Evolutionary conservation across 345 rosid genomes (phyloP).

Genomic region (Mangifera indica): DNA sequence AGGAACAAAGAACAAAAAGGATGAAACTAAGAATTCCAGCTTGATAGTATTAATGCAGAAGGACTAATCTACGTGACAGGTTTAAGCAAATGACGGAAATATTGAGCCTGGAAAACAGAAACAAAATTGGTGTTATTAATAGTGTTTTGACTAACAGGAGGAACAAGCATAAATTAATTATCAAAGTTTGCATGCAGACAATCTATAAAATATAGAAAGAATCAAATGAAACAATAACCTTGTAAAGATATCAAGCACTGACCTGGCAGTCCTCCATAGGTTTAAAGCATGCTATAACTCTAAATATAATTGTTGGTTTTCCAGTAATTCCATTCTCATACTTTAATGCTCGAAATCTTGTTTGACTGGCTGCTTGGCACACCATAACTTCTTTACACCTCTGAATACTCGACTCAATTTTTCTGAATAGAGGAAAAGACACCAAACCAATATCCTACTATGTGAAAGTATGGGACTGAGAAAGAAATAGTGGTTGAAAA

Average conservation of each 20-base stretch:
- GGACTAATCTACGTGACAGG: conserved; percentile 87
- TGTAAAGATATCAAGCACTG: conserved; percentile 25
- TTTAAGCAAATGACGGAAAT: conserved; percentile 94
- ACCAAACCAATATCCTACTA: conserved; percentile 19
- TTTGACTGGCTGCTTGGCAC: conserved; percentile 95
- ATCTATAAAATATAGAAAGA: not conserved
- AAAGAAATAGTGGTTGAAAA: not conserved
- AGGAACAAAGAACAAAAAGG: conserved; percentile 32
- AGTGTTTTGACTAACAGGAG: not conserved
- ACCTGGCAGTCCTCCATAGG: conserved; percentile 99
- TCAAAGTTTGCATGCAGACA: not conserved
- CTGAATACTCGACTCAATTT: conserved; percentile 21
- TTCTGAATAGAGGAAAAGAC: conserved; percentile 14
- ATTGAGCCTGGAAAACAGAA: conserved; percentile 74
- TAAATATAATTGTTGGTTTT: conserved; percentile 71
- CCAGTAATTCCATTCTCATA: conserved; percentile 89
- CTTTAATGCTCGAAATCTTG: conserved; percentile 89
- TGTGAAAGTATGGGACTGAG: not conserved
- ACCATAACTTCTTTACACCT: conserved; percentile 76
- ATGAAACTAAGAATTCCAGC: conserved; percentile 45
- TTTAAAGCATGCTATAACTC: conserved; percentile 94
- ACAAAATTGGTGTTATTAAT: conserved; percentile 15
- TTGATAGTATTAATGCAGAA: conserved; percentile 30
- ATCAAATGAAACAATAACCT: not conserved
- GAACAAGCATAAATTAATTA: not conserved